These are phyloP conservation scores for Bacidia rubella DNA, from an alignment of 495 filamentous ascomycete species.

Conservation along the genomic window DNA sequence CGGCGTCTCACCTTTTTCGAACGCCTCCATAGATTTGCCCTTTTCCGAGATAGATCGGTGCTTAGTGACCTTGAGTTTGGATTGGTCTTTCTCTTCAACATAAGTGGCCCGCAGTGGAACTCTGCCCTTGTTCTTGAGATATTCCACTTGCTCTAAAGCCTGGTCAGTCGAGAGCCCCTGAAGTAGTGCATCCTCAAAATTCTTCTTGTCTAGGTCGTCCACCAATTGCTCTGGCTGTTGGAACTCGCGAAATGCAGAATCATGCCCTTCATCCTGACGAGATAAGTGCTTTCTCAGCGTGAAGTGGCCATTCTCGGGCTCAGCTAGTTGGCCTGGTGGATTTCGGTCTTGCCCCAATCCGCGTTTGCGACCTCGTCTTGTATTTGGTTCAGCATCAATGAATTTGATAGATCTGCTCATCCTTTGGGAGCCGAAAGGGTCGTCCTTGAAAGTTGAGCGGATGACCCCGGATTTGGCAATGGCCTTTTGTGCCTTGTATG, in stretches of 20 bases:
- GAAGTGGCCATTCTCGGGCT: too few relatives aligned
- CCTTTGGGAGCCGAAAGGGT: background rate
- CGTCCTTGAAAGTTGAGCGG: background rate
- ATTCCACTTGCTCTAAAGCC: background rate
- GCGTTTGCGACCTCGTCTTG: background rate
- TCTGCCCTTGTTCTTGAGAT: too few relatives aligned
- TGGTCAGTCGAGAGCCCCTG: background rate
- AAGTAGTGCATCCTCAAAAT: background rate
- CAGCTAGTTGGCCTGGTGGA: too few relatives aligned
- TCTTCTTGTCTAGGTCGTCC: background rate
- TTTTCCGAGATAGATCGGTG: background rate
- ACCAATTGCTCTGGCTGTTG: too few relatives aligned
- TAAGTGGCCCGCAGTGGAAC: too few relatives aligned
- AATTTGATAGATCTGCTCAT: background rate
- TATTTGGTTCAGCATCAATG: background rate
- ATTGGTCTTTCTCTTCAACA: background rate
- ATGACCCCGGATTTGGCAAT: background rate
- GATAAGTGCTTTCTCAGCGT: background rate
- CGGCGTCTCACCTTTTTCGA: too few relatives aligned
- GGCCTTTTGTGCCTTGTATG: background rate
- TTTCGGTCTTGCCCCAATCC: background rate
- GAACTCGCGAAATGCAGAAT: too few relatives aligned
- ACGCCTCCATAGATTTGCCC: background rate
- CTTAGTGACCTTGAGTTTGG: background rate
- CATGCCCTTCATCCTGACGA: too few relatives aligned